Evolutionary conservation across 352 stramenopile species (phyloP), one percentile per base, ranked within the genome.

Genomic region (Thalassiosira delicatula): DNA sequence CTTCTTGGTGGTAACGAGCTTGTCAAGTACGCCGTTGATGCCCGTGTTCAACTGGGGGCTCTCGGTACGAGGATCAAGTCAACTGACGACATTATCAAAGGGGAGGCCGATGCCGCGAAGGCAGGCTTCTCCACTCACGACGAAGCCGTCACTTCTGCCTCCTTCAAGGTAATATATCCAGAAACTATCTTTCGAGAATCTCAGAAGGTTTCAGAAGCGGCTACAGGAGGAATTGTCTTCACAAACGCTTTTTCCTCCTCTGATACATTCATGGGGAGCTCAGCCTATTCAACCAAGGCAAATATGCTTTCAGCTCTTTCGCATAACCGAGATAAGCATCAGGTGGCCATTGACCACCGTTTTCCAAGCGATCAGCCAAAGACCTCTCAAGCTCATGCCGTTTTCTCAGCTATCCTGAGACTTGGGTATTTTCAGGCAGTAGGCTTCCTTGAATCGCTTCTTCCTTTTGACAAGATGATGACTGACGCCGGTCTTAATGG

Each of bases 401-500:
- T 53, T 9, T 53, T 5, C 3, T 53, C 44, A 53, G 3, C 7
- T 19, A 53, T 53, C 4, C 9, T 53, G 9, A 17, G 44, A 3
- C 9, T 23, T 9, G 44, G 44, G 9, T 53, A 53, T 23, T 53
- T 23, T 19, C 44, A 53, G 23, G 4, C 44, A 3, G 44, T 53
- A 23, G 44, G 44, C 3, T 53, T n/a, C 44, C 9, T 71, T 2
- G 3, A 71, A n/a, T 53, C 63, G 2, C 19, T 71, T 21, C 2
- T 14, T 5, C 63, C 63, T 5, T 71, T 71, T 23, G n/a, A 59
- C 40, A 37, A 14, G 25, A 62, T 62, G 53, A 59, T 71, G 40
- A 60, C 40, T 1, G 33, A 21, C 12, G 63, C 63, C 21, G 40
- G 40, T 30, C 17, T 71, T 3, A 1, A 3, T 3, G 19, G 1